Conservation (phyloP, 257 asterid genomes). For the Phtheirospermum japonicum region DNA sequence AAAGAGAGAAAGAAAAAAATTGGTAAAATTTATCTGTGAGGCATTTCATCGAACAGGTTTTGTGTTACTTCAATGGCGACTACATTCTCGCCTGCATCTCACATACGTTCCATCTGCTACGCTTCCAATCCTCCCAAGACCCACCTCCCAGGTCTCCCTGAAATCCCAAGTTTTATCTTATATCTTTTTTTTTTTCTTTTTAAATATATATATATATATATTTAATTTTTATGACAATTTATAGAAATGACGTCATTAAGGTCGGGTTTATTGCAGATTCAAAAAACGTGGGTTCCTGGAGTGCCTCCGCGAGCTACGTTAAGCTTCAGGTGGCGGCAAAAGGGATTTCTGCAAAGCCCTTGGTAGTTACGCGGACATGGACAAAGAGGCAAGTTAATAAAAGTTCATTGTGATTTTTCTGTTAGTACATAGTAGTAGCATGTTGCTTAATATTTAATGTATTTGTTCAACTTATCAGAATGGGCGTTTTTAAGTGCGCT, state of each 20-base stretch:
- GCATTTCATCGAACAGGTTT: conserved; percentile 41
- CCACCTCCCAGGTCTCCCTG: conserved; percentile 35
- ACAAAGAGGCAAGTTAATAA: conserved; percentile 44
- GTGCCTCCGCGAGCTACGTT: conserved; percentile 65
- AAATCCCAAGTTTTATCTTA: not conserved
- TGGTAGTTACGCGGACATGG: conserved; percentile 33
- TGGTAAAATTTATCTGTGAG: not conserved
- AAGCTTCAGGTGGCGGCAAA: conserved; percentile 46
- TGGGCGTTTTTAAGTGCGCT: conserved; percentile 64
- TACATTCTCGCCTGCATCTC: conserved; percentile 57
- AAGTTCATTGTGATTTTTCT: not conserved
- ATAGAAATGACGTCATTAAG: not conserved
- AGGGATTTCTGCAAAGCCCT: conserved; percentile 40
- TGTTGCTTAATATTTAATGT: conserved; percentile 5
- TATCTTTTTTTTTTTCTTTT: too few relatives aligned
- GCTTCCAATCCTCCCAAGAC: conserved; percentile 43
- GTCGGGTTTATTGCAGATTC: conserved; percentile 40
- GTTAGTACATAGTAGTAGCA: too few relatives aligned
- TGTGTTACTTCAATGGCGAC: conserved; percentile 49
- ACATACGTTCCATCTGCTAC: conserved; percentile 46
- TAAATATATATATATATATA: too few relatives aligned
- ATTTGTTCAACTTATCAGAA: conserved; percentile 40
- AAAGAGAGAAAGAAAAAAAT: not conserved
- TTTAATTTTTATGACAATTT: not conserved
- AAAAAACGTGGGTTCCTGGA: conserved; percentile 41